These are phyloP conservation scores for Gamsiella multidivaricata DNA, from an alignment of 192 early-diverging fungal genomes.

Conservation along the genomic window DNA sequence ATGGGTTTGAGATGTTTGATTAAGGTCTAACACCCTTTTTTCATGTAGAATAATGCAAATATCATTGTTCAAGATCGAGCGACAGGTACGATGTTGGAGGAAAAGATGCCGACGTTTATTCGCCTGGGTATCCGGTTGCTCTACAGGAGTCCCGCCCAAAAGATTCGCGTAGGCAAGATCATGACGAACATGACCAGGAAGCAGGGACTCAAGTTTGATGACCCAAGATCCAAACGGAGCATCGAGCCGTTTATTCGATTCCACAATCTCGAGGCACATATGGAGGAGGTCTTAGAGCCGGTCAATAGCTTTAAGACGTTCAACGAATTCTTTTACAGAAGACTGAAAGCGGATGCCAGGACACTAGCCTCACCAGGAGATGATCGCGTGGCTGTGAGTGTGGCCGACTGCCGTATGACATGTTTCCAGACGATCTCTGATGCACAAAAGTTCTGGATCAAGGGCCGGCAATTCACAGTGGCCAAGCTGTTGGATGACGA, in stretches of 20 bases:
- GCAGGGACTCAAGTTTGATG: constrained; percentile 81
- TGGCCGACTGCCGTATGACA: constrained; percentile 82
- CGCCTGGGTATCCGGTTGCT: constrained; percentile 81
- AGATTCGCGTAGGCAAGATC: constrained; percentile 58
- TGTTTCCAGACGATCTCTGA: constrained; percentile 71
- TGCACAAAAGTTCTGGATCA: constrained; percentile 83
- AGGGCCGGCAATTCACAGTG: constrained; percentile 79
- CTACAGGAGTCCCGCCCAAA: constrained; percentile 71
- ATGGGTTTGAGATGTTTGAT: not conserved
- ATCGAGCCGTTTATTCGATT: constrained; percentile 81
- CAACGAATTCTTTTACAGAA: constrained; percentile 89
- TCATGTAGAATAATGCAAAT: constrained; percentile 70
- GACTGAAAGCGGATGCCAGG: constrained; percentile 75
- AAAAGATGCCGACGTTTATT: constrained; percentile 82
- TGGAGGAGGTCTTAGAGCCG: constrained; percentile 77
- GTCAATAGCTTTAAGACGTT: constrained; percentile 76
- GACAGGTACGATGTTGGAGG: constrained; percentile 77
- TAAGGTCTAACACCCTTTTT: not conserved
- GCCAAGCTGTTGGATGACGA: constrained; percentile 67
- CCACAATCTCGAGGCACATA: constrained; percentile 67
- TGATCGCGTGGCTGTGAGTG: constrained; percentile 68
- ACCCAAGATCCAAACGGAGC: constrained; percentile 69
- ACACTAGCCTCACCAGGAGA: constrained; percentile 57
- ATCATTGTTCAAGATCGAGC: constrained; percentile 80
- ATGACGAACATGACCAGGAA: constrained; percentile 65